Percentiles rank a stretch among this genome's conserved stretches.
phyloP scores from a whole-genome alignment of 805 yeast species.

The Starmera caribaea region DNA sequence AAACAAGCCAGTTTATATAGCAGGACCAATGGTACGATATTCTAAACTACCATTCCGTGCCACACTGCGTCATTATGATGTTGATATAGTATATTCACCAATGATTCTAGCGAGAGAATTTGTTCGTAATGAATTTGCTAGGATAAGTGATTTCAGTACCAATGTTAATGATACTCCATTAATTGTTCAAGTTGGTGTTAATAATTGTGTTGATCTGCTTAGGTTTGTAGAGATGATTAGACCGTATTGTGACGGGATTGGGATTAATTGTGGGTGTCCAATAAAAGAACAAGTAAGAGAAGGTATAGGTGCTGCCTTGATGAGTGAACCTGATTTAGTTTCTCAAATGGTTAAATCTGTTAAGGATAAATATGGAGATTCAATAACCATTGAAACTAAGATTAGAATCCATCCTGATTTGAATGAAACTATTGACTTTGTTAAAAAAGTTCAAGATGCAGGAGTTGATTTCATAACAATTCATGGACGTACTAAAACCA shows the following conservation, averaged over 20 bases:
- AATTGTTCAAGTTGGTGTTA: slow-evolving; percentile 86
- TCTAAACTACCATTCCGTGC: slow-evolving; percentile 89
- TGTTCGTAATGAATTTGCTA: slow-evolving; percentile 73
- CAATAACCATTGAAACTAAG: slow-evolving; percentile 79
- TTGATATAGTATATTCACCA: slow-evolving; percentile 86
- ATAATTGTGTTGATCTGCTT: slow-evolving; percentile 70
- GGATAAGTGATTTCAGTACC: slow-evolving; percentile 79
- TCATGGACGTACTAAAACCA: slow-evolving; percentile 83
- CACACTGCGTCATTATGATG: slow-evolving; percentile 58
- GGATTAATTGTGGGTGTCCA: slow-evolving; percentile 96
- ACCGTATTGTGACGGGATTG: slow-evolving; percentile 89
- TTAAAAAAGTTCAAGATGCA: slow-evolving; percentile 62
- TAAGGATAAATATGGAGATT: slow-evolving; percentile 61
- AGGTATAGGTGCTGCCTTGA: slow-evolving; percentile 95
- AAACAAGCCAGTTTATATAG: slow-evolving; percentile 49
- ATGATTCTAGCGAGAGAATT: slow-evolving; percentile 96
- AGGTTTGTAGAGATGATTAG: slow-evolving; percentile 83
- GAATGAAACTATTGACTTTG: slow-evolving; percentile 64
- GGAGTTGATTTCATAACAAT: slow-evolving; percentile 94
- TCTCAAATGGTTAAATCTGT: slow-evolving; percentile 79
- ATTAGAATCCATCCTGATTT: slow-evolving; percentile 79
- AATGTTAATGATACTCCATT: slow-evolving; percentile 60
- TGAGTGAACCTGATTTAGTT: slow-evolving; percentile 73
- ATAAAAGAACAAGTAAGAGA: slow-evolving; percentile 89
- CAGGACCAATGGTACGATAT: slow-evolving; percentile 97